phyloP scores from a whole-genome alignment of 2,329 filamentous ascomycete genomes.

The Magnaporthiopsis incrustans region DNA sequence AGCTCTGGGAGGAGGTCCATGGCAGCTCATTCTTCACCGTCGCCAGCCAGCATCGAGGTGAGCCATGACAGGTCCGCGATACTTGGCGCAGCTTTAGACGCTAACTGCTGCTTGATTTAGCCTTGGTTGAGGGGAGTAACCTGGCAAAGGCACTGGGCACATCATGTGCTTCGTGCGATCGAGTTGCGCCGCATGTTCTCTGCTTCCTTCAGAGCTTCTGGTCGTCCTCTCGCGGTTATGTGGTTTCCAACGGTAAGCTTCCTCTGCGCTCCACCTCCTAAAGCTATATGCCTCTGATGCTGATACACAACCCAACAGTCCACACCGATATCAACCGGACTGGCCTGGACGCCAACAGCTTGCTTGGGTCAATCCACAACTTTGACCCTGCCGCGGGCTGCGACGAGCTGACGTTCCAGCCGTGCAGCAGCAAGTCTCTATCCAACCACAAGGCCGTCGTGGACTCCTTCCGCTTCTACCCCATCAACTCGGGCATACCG shows the following conservation, averaged over 20 bases:
- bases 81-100: too few relatives aligned
- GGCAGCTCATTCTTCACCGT: conserved; percentile 76
- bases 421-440: conserved; percentile 61
- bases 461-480: conserved; percentile 69
- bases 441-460: conserved; percentile 70
- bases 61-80: conserved; percentile 18
- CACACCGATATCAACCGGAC: conserved; percentile 52
- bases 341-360: conserved; percentile 64
- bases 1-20: conserved; percentile 76
- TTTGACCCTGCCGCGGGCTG: conserved; percentile 62
- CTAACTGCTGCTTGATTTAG: conserved; percentile 16
- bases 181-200: conserved; percentile 60
- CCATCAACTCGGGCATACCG: conserved; percentile 58
- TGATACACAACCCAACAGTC: conserved; percentile 24
- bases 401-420: conserved; percentile 67
- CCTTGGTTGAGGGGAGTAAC: conserved; percentile 57
- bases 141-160: conserved; percentile 58
- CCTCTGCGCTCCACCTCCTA: background rate
- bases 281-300: background rate
- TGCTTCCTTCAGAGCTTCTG: conserved; percentile 73
- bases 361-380: conserved; percentile 57
- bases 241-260: conserved; percentile 55
- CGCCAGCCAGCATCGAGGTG: conserved; percentile 58
- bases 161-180: conserved; percentile 51
- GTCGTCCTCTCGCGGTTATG: conserved; percentile 50